These are phyloP conservation scores for Fraxinus greggii DNA, from an alignment of 305 asterid genomes.

Conservation along the genomic window DNA sequence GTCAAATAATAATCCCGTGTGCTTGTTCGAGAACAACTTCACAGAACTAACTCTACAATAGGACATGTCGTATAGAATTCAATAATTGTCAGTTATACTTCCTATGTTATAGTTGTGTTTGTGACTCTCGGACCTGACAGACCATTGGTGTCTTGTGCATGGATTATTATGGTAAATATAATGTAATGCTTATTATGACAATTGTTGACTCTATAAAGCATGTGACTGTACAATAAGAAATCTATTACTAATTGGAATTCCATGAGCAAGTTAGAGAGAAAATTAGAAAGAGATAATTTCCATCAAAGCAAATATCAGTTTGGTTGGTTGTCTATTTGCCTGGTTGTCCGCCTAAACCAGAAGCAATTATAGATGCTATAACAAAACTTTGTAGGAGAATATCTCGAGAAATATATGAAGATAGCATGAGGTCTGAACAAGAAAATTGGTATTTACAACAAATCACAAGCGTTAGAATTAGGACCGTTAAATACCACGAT, in stretches of 20 bases:
- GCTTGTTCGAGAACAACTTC: background rate
- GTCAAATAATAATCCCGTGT: background rate
- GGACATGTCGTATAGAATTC: background rate
- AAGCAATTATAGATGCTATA: background rate
- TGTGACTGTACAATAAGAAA: background rate
- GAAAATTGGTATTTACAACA: background rate
- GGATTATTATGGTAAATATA: background rate
- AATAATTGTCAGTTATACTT: background rate
- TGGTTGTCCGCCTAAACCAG: background rate
- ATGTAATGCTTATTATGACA: background rate
- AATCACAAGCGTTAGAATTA: background rate
- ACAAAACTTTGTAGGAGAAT: background rate
- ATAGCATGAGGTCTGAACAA: background rate
- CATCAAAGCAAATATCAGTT: background rate
- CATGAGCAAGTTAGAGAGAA: background rate
- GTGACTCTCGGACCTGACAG: background rate
- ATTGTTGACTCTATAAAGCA: background rate
- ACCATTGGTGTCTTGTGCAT: background rate
- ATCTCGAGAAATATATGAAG: background rate
- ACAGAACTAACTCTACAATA: background rate
- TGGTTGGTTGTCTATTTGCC: background rate
- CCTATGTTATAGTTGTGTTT: background rate
- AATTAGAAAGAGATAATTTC: background rate
- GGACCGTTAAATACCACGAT: background rate
- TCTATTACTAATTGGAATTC: background rate